These are phyloP conservation scores for Exobasidium rhododendri DNA, from an alignment of 1,284 basidiomycete genomes.

Conservation along the genomic window DNA sequence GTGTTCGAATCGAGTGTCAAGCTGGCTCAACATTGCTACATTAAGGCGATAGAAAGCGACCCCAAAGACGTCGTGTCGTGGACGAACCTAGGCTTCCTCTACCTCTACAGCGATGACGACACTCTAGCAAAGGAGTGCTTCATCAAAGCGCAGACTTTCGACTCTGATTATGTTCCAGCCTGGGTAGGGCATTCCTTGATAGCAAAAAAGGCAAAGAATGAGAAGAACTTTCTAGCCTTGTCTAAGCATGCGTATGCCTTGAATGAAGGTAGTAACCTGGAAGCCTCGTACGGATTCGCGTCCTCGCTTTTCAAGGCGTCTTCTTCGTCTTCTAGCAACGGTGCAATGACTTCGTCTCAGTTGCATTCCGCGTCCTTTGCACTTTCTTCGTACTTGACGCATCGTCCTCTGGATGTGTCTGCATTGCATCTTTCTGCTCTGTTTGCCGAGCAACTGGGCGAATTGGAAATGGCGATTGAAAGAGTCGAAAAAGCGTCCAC, in stretches of 20 bases:
- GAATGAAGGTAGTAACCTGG: slow-evolving; percentile 66
- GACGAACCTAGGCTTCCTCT: slow-evolving; percentile 86
- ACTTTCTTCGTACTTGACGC: slow-evolving; percentile 71
- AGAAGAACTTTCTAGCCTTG: slow-evolving; percentile 66
- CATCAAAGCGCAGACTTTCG: slow-evolving; percentile 79
- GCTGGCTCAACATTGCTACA: slow-evolving; percentile 84
- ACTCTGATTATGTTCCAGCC: slow-evolving; percentile 83
- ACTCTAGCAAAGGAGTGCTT: slow-evolving; percentile 84
- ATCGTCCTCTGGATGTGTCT: slow-evolving; percentile 67
- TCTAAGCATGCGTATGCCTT: slow-evolving; percentile 79
- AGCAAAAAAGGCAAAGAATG: slow-evolving; percentile 67
- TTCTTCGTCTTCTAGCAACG: slow-evolving; percentile 22
- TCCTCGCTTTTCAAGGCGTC: slow-evolving; percentile 61
- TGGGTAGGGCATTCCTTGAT: slow-evolving; percentile 92
- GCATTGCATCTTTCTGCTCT: slow-evolving; percentile 82
- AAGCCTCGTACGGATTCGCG: slow-evolving; percentile 79
- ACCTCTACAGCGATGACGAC: slow-evolving; percentile 74
- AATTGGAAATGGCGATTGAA: slow-evolving; percentile 64
- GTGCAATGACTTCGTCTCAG: slow-evolving; percentile 28
- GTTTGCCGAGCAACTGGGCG: slow-evolving; percentile 77
- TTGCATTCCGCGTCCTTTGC: slow-evolving; percentile 66
- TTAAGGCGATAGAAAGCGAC: slow-evolving; percentile 81
- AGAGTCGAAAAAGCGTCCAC: slow-evolving; percentile 67
- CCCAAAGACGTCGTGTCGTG: slow-evolving; percentile 64
- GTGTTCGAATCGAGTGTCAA: slow-evolving; percentile 68